Evolutionary conservation across 192 early-diverging fungal genomes (phyloP).

Genomic region (Pilobolus umbonatus): DNA sequence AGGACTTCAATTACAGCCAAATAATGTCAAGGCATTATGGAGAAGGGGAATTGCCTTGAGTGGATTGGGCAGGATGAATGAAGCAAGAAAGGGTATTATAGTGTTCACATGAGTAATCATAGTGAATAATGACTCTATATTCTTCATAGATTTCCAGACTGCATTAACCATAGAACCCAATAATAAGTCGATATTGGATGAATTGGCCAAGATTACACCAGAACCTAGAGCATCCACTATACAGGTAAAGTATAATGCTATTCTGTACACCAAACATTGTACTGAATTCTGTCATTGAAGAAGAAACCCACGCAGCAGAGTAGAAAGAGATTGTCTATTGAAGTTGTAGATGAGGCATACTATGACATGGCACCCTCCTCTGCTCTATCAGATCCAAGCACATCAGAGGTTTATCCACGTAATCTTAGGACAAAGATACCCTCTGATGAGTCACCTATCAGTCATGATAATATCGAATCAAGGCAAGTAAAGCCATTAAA

Average conservation of each 20-base stretch:
- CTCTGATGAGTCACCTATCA: too few species aligned
- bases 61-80: conserved; percentile 43
- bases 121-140: not conserved
- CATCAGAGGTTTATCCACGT: not conserved
- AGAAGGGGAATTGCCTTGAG: conserved; percentile 62
- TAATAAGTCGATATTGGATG: conserved; percentile 59
- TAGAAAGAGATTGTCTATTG: conserved; percentile 42
- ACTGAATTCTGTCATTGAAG: too few species aligned
- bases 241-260: too few species aligned
- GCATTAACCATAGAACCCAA: conserved; percentile 63
- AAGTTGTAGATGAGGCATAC: conserved; percentile 44
- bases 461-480: too few species aligned
- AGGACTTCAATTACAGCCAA: conserved; percentile 54
- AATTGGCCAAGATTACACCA: conserved; percentile 45
- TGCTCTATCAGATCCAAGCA: not conserved
- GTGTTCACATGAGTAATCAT: not conserved
- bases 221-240: too few species aligned
- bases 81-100: conserved; percentile 45
- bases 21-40: conserved; percentile 79
- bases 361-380: not conserved
- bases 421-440: too few species aligned
- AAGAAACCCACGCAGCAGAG: not conserved
- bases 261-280: too few species aligned
- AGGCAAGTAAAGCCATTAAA: too few species aligned
- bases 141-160: conserved; percentile 53